Base-by-base conservation (phyloP, 306 rosid genomes). In the Lablab purpureus region DNA sequence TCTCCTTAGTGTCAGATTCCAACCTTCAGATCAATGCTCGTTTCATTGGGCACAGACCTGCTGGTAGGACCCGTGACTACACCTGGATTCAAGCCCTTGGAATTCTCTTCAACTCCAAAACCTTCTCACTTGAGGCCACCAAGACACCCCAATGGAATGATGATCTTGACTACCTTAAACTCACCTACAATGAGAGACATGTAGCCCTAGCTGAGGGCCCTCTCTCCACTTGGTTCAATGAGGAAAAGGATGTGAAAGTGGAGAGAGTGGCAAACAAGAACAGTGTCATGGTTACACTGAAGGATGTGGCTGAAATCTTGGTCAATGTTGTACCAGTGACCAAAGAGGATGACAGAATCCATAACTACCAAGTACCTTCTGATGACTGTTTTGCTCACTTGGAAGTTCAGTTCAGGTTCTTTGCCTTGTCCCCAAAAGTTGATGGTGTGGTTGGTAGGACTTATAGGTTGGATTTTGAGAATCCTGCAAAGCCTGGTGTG, bases 361-460 rank as follows among this genome's bases (percentile, higher is more conserved):
- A 86, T 12, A 84, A 73, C 76, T 84, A 82, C 55, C 83, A 81
- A 28, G 36, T 85, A 1, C 85, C 89, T 54, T 22, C 41, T 0
- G 66, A 86, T 70, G 85, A 88, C 2, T 86, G 85, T 51, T 86
- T 86, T 80, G 85, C 87, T 0, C 89, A 88, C 27, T 73, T 86
- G 79, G 88, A 84, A 10, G 87, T 78, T 17, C 88, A 84, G 32
- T 86, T 88, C 8, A 86, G 71, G 71, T 88, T 88, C 78, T 68
- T 56, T 13, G 67, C 51, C 1, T 2, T 88, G 47, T 78, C 89
- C n/a, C 60, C 80, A 0, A 80, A 80, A 21, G 89, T 84, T 64
- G 87, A 86, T 3, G 89, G 92, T 8, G 85, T 88, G 32, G 82
- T 88, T 32, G 89, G 86, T 0, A 76, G 81, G 85, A 85, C 88